A percentile compares a stretch with the other conserved stretches of the same genome.
Evolutionary conservation across 208 protist genomes (phyloP).

Genomic region (Crithidia fasciculata): DNA sequence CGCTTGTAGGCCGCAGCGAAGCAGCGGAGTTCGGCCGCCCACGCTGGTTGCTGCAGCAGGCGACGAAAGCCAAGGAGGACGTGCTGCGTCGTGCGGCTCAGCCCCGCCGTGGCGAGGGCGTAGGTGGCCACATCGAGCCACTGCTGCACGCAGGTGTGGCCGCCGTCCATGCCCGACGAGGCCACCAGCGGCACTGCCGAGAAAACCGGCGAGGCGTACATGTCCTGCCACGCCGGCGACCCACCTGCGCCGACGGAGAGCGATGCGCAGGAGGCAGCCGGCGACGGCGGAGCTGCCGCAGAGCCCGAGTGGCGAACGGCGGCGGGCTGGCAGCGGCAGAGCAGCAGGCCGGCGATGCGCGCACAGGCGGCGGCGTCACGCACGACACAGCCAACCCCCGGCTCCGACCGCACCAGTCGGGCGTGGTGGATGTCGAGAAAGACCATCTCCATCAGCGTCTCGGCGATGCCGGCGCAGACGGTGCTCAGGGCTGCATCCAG

Average conservation of each 20-base stretch:
- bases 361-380: constrained; percentile 33
- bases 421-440: constrained; percentile 29
- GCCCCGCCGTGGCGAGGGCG: constrained; percentile 30
- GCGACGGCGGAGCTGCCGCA: not conserved
- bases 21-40: constrained; percentile 36
- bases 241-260: not conserved
- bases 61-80: constrained; percentile 32
- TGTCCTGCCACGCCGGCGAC: constrained; percentile 20
- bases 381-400: constrained; percentile 24
- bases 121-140: constrained; percentile 31
- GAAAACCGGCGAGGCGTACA: constrained; percentile 36
- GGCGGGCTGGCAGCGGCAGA: constrained; percentile 43
- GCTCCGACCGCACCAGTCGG: constrained; percentile 14
- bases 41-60: constrained; percentile 33
- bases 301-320: constrained; percentile 8
- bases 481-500: constrained; percentile 15
- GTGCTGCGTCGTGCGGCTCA: constrained; percentile 41
- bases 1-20: constrained; percentile 31
- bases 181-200: constrained; percentile 7
- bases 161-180: constrained; percentile 6
- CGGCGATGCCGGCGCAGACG: constrained; percentile 23
- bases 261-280: not conserved
- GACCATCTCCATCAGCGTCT: constrained; percentile 32
- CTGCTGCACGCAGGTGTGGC: constrained; percentile 22
- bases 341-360: constrained; percentile 34